These are phyloP conservation scores for Rhodamnia argentea DNA, from an alignment of 345 rosid species.

Conservation along the genomic window DNA sequence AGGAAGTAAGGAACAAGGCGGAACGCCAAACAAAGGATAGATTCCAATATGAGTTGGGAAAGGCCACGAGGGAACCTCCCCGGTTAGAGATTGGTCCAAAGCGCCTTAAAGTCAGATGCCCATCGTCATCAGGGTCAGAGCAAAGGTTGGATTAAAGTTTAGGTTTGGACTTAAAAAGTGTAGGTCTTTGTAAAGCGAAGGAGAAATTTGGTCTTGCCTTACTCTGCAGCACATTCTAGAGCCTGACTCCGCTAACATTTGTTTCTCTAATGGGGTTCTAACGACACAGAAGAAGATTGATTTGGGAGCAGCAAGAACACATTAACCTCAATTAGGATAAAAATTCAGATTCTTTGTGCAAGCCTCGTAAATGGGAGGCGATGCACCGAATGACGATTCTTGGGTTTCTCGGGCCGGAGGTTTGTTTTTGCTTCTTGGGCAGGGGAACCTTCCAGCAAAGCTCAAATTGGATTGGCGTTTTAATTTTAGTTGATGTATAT, in stretches of 20 bases:
- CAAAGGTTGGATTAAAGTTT: slow-evolving; percentile 14
- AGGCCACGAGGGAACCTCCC: slow-evolving; percentile 23
- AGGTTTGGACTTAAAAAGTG: not conserved
- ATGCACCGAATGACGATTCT: slow-evolving; percentile 10
- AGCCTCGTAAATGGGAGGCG: not conserved
- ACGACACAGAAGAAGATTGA: slow-evolving; percentile 32
- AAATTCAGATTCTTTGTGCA: not conserved
- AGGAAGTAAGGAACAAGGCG: slow-evolving; percentile 17
- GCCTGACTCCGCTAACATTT: slow-evolving; percentile 36
- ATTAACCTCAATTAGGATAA: not conserved
- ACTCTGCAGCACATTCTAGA: slow-evolving; percentile 19
- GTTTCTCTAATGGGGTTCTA: slow-evolving; percentile 39
- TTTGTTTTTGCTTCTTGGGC: slow-evolving; percentile 34
- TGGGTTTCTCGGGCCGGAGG: slow-evolving; percentile 42
- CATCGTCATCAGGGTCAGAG: slow-evolving; percentile 29
- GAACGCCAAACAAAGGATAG: slow-evolving; percentile 23
- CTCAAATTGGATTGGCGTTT: slow-evolving; percentile 15
- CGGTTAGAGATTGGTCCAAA: slow-evolving; percentile 42
- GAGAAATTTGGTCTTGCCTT: slow-evolving; percentile 10
- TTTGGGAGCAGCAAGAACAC: slow-evolving; percentile 28
- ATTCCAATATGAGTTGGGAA: slow-evolving; percentile 19
- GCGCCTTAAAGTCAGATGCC: slow-evolving; percentile 61
- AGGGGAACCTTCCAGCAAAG: slow-evolving; percentile 33
- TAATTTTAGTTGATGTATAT: not conserved
- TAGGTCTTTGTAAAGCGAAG: slow-evolving; percentile 1